Base-by-base conservation (phyloP, 2,329 filamentous ascomycete species). In the Epichloe coenophiala region DNA sequence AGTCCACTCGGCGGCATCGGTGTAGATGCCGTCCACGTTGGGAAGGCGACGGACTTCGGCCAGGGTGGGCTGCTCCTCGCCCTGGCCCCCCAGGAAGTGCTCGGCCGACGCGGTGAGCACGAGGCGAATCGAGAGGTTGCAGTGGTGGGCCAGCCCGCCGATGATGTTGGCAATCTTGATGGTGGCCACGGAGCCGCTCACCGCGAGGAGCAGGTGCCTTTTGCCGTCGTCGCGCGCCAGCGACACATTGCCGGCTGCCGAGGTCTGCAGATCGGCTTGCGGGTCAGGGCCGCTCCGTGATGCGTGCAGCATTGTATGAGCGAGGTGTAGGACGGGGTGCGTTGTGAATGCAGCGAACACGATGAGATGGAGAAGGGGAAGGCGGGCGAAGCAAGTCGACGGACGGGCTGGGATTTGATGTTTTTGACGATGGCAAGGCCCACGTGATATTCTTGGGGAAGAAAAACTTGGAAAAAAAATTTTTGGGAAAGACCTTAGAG, bases 1-100 rank as follows among this genome's bases (percentile, higher is more conserved):
- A 2, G 67, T 71, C 89, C 90, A 96, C 66, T 97, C 93, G 56
- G 90, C 86, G n/a, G 80, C 78, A 62, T 97, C 88, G 8, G 76
- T 72, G 66, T 95, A 90, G 45, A 96, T 75, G 19, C 75, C 86
- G 42, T 94, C 88, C 6, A 97, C 86, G 56, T 85, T 83, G 3
- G 81, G 78, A 5, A 87, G 67, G 3, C 66, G 59, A 12, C 71
- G 66, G 4, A 96, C 69, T 1, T 75, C 67, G 0, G 72, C 67
- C 2, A 93, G 64, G 1, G 75, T 71, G 0, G 90, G 88, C 64
- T 96, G 88, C 65, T 96, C 90, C 3, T 66, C 62, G 36, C 81
- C 79, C 63, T 95, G 87, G 31, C 84, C 86, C 72, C 72, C 72
- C 0, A 97, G 79, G 64, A 97, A 97, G 33, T 82, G 75, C 23